These are phyloP conservation scores for Comarum palustre DNA, from an alignment of 306 rosid species.

Conservation along the genomic window DNA sequence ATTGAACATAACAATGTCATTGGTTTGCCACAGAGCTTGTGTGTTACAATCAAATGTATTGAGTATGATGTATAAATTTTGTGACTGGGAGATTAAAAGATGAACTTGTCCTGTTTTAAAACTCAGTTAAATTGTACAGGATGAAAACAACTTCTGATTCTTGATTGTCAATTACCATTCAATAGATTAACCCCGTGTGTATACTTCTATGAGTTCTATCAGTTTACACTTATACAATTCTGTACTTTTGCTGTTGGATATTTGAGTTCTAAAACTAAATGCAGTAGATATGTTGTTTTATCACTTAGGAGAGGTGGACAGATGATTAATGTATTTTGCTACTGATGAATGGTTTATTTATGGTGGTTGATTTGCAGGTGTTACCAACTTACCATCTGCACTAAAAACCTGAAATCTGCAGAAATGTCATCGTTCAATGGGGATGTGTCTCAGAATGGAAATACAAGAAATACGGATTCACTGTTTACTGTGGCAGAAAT, in stretches of 20 bases:
- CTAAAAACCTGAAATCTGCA: constrained; percentile 21
- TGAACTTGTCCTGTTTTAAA: background rate
- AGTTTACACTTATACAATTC: background rate
- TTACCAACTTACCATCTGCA: background rate
- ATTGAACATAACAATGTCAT: background rate
- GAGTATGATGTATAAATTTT: background rate
- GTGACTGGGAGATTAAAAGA: background rate
- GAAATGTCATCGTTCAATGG: constrained; percentile 31
- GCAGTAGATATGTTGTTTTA: background rate
- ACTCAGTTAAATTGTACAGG: background rate
- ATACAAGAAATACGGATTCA: constrained; percentile 29
- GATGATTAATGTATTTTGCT: background rate
- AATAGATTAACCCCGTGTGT: background rate
- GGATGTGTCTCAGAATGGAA: constrained; percentile 46
- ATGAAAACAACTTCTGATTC: background rate
- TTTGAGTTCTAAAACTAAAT: background rate
- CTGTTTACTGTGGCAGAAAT: constrained; percentile 30
- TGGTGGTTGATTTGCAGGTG: constrained; percentile 36
- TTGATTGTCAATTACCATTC: background rate
- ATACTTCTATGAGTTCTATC: background rate
- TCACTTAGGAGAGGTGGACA: constrained; percentile 6
- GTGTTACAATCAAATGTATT: constrained; percentile 12
- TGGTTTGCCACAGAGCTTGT: background rate
- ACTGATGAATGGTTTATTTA: background rate
- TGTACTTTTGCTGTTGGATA: background rate